Evolutionary conservation across 2,329 filamentous ascomycete species (phyloP), one percentile per base, ranked within the genome.

Genomic region (Cladosporium halotolerans): DNA sequence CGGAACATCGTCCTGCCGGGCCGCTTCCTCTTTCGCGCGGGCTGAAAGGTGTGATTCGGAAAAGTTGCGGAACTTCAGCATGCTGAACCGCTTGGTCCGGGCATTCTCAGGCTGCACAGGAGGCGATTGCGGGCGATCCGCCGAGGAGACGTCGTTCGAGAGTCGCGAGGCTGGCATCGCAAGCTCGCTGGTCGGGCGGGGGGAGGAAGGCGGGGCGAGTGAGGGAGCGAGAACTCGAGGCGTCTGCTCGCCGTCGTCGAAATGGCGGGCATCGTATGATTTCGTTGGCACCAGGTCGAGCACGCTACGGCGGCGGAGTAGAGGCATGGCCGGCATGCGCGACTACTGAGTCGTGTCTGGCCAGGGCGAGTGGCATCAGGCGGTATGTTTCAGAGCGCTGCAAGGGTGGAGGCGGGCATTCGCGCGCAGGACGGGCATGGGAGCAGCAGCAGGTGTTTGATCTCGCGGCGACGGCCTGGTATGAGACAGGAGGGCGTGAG

Each of bases 21-120:
- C 71, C 43, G 76, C 75, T 53, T 89, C 84, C 63, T 86, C 81
- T 68, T 85, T 90, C 49, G 86, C 85, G 67, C 83, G 81, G 31
- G 83, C 76, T 9, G 89, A 89, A 57, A 97, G 74, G 70, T 96
- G 90, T 47, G 90, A 87, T 72, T 97, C 92, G 8, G 91, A 96
- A 57, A 89, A 91, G 79, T 96, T 91, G 64, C 90, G 87, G 69
- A 93, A 90, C 66, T 86, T 85, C 72, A 96, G 76, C 70, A 95
- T 70, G 64, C 78, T 83, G 68, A 85, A 83, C 53, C 80, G 74
- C 60, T 79, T 72, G 55, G 71, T 71, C 38, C 48, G 50, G 43
- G 36, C 43, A 38, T 46, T 59, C 65, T 69, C 54, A n/a, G 50
- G 43, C 45, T 62, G 43, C 43, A 60, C 56, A 18, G 59, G 50